Evolutionary conservation across 768 basidiomycete genomes (phyloP).

Genomic region (Cystobasidium ongulense): DNA sequence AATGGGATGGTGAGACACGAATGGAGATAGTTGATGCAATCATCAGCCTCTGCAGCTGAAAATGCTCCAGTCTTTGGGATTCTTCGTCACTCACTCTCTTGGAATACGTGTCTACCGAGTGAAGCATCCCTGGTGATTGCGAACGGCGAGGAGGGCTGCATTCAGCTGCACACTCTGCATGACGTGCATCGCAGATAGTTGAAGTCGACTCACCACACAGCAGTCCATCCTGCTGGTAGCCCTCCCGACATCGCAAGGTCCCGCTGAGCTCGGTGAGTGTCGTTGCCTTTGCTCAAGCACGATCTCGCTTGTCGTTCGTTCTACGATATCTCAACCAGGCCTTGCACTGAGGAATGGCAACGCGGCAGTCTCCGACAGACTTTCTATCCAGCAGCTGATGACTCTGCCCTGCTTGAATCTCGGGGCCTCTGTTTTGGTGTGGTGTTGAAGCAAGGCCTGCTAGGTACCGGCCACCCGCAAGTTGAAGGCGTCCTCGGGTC

Average conservation of each 20-base stretch:
- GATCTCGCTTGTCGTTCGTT: neutral
- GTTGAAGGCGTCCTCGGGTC: too few species aligned
- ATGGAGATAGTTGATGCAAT: neutral
- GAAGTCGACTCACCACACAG: neutral
- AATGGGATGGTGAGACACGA: neutral
- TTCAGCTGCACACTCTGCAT: neutral
- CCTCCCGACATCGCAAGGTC: neutral
- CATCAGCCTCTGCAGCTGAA: neutral
- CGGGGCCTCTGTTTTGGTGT: neutral
- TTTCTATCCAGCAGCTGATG: neutral
- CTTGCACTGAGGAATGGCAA: neutral
- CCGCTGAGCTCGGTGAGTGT: neutral
- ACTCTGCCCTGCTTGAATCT: neutral
- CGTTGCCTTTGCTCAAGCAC: neutral
- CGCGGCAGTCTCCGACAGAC: neutral
- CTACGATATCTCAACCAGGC: neutral
- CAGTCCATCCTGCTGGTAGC: neutral
- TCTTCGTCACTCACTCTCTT: neutral
- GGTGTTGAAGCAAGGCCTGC: neutral
- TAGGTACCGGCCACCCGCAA: neutral
- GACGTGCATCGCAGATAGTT: neutral
- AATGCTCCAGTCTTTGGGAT: neutral
- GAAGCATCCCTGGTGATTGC: neutral
- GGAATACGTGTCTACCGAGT: slow-evolving; percentile 9
- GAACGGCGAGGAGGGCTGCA: neutral